A percentile compares a stretch with the other conserved stretches of the same genome.
These are phyloP conservation scores for Sechiopsis laciniata DNA, from an alignment of 306 rosid genomes.

Conservation along the genomic window DNA sequence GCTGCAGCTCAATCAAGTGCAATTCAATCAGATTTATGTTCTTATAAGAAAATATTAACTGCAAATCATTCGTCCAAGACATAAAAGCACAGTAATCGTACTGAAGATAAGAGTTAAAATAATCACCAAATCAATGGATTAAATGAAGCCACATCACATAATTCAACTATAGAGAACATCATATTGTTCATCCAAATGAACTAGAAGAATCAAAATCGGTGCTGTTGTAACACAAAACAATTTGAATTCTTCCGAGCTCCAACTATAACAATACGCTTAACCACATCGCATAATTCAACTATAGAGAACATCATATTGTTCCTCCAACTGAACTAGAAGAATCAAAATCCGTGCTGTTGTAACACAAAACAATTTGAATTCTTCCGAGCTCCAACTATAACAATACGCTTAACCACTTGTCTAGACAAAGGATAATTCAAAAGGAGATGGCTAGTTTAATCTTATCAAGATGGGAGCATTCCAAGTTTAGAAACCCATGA, in stretches of 20 bases:
- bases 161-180: no score
- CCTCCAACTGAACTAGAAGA: not conserved
- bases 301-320: not conserved
- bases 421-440: not conserved
- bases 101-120: not conserved
- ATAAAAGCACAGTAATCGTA: not conserved
- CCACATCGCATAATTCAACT: no score
- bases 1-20: conserved; percentile 43
- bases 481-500: not conserved
- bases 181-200: not conserved
- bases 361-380: conserved; percentile 1
- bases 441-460: not conserved
- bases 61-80: not conserved
- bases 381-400: not conserved
- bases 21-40: conserved; percentile 3
- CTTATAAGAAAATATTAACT: not conserved
- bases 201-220: not conserved
- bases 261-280: not conserved
- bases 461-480: conserved; percentile 20
- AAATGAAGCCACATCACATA: not conserved
- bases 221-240: not conserved
- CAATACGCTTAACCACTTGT: not conserved
- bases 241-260: not conserved
- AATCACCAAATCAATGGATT: not conserved
- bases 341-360: not conserved